Evolutionary conservation across 2,329 filamentous ascomycete genomes (phyloP), one percentile per base, ranked within the genome.

Genomic region (Phialophora chinensis): DNA sequence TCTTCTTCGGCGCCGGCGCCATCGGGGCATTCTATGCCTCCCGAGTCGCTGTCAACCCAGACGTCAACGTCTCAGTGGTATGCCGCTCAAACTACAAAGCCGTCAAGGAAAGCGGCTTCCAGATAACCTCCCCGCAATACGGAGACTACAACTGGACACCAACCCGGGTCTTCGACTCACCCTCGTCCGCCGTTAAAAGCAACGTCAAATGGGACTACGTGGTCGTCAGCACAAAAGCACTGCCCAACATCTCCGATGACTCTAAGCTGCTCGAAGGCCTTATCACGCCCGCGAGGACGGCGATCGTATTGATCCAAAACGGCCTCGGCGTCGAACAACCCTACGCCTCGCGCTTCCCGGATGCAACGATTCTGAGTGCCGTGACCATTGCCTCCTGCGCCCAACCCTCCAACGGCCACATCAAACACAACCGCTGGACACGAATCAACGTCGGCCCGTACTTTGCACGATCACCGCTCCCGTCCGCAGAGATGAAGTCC

Each of bases 371-470:
- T 55, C 78, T 91, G 66, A 90, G 86, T 72, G 89, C 87, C 27
- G 89, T 91, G 33, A 91, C 90, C 1, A 84, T 91, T 67, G 83
- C 90, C 35, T 89, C 86, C 70, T 89, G 88, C 17, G 89, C 88
- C 69, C 90, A 91, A 77, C 85, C 83, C 5, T 78, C 79, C 2
- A 87, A 84, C 27, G 90, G 90, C 4, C 79, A 85, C 0, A 85
- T 92, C 64, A 82, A 85, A 55, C 90, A 92, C 77, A 91, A 91
- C 75, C 84, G 89, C 47, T 92, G 90, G 90, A 92, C 90, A 53
- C 80, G 89, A 49, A 88, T 91, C 66, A 89, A 88, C 73, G 83
- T 90, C 60, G 90, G 89, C 0, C 87, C 89, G 12, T 91, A 89
- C 75, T 83, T 84, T 1, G 76, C 85, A 20, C 84, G 86, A 14